Evolutionary conservation across 2,329 filamentous ascomycete genomes (phyloP).

Genomic region (Metarhizium album): DNA sequence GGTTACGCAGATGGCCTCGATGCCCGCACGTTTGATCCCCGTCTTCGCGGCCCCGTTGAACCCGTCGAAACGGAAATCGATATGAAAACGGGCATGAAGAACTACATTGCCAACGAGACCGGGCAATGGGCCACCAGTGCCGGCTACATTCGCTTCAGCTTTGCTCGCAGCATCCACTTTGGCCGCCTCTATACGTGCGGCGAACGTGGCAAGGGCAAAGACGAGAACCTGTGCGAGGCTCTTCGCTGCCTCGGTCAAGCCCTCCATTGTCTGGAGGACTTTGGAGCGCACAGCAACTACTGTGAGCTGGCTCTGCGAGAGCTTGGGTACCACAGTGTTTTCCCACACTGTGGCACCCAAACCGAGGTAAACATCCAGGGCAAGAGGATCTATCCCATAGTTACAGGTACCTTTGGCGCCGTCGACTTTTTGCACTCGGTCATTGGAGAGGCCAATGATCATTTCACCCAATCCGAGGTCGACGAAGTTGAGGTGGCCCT

Average conservation of each 20-base stretch:
- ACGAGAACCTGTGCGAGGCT: conserved; percentile 71
- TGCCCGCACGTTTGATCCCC: conserved; percentile 69
- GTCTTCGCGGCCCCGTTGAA: conserved; percentile 70
- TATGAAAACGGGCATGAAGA: conserved; percentile 85
- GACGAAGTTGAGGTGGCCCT: conserved; percentile 70
- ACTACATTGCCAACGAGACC: conserved; percentile 89
- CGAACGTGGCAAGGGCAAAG: conserved; percentile 47
- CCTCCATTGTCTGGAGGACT: conserved; percentile 70
- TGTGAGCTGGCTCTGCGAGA: conserved; percentile 68
- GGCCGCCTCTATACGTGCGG: conserved; percentile 65
- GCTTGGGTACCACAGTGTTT: conserved; percentile 70
- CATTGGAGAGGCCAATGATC: conserved; percentile 65
- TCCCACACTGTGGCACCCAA: conserved; percentile 58
- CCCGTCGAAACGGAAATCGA: conserved; percentile 65
- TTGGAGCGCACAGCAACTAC: conserved; percentile 75
- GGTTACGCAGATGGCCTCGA: conserved; percentile 81
- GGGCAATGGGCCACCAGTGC: conserved; percentile 84
- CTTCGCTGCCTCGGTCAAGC: conserved; percentile 66
- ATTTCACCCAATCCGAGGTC: conserved; percentile 76
- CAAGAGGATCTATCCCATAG: conserved; percentile 59
- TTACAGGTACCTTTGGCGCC: conserved; percentile 65
- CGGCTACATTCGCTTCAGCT: conserved; percentile 70
- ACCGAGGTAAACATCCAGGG: conserved; percentile 55
- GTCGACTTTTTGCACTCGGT: conserved; percentile 80
- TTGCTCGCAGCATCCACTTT: conserved; percentile 65